Conservation (phyloP, 2,329 filamentous ascomycete species). For the Xylariaceae sp. region DNA sequence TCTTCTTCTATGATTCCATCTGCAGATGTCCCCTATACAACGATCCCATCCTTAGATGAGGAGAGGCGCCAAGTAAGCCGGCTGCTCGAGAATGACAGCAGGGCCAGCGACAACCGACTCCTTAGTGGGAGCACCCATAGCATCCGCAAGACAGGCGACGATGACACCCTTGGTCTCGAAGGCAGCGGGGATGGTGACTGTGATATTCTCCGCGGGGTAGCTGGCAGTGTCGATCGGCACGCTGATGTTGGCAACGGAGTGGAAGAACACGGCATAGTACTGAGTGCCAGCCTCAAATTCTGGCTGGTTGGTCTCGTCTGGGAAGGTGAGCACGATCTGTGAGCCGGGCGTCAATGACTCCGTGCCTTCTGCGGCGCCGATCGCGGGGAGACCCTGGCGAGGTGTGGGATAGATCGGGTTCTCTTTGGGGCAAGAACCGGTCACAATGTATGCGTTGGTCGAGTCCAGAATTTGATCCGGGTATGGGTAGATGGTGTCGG, state of each 20-base stretch:
- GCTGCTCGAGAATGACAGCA: slow-evolving; percentile 37
- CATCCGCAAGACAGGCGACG: slow-evolving; percentile 36
- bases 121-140: slow-evolving; percentile 34
- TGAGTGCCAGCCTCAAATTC: slow-evolving; percentile 24
- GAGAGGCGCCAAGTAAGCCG: slow-evolving; percentile 23
- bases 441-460: slow-evolving; percentile 30
- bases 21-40: no score
- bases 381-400: slow-evolving; percentile 33
- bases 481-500: slow-evolving; percentile 41
- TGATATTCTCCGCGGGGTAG: slow-evolving; percentile 25
- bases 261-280: slow-evolving; percentile 43
- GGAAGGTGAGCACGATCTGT: slow-evolving; percentile 32
- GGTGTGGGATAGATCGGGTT: slow-evolving; percentile 39
- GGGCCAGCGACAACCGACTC: slow-evolving; percentile 41
- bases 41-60: slow-evolving; percentile 8
- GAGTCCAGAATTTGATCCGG: slow-evolving; percentile 41
- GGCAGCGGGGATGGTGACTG: slow-evolving; percentile 33
- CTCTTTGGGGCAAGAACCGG: slow-evolving; percentile 31
- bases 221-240: slow-evolving; percentile 34
- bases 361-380: slow-evolving; percentile 27
- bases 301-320: slow-evolving; percentile 28
- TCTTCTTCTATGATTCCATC: no score
- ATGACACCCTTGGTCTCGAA: slow-evolving; percentile 39
- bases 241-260: slow-evolving; percentile 35
- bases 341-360: slow-evolving; percentile 31